A percentile compares a stretch with the other conserved stretches of the same genome.
Conservation (phyloP, 2,329 filamentous ascomycete genomes). For the Dothidotthia symphoricarpi region DNA sequence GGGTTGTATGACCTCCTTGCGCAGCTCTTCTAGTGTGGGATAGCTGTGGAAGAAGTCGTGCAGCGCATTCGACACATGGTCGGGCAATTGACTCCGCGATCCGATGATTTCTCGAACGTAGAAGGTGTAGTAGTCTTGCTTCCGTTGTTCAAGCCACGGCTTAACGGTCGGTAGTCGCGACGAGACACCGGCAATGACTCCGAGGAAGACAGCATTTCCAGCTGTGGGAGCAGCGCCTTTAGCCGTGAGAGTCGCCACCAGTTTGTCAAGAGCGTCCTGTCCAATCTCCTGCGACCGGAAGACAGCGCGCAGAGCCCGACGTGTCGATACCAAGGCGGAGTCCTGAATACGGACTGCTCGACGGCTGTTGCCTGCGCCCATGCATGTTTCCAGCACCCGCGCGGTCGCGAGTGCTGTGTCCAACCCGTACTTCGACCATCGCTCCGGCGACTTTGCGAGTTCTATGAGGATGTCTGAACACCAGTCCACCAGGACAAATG, state of each 20-base stretch:
- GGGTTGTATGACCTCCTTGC: constrained; percentile 71
- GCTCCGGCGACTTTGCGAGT: constrained; percentile 57
- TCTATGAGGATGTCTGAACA: constrained; percentile 75
- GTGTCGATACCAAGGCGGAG: constrained; percentile 73
- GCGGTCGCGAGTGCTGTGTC: constrained; percentile 69
- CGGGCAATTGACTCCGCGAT: constrained; percentile 68
- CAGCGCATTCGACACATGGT: constrained; percentile 70
- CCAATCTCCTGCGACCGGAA: constrained; percentile 60
- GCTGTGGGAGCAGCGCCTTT: constrained; percentile 65
- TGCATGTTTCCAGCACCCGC: constrained; percentile 73
- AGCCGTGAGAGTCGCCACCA: constrained; percentile 65
- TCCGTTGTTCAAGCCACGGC: constrained; percentile 62
- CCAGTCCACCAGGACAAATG: constrained; percentile 91
- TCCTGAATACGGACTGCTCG: constrained; percentile 59
- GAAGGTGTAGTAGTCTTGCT: constrained; percentile 74
- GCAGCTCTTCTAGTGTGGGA: constrained; percentile 69
- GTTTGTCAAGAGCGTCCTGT: constrained; percentile 60
- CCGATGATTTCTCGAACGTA: constrained; percentile 82
- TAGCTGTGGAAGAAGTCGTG: constrained; percentile 81
- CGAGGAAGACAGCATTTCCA: constrained; percentile 74
- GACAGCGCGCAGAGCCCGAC: constrained; percentile 74
- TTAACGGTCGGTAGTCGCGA: constrained; percentile 66
- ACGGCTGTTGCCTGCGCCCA: constrained; percentile 48
- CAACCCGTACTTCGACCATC: constrained; percentile 64
- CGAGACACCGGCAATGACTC: constrained; percentile 83